Conservation (phyloP, 2,329 filamentous ascomycete genomes). For the Colletotrichum kahawae region DNA sequence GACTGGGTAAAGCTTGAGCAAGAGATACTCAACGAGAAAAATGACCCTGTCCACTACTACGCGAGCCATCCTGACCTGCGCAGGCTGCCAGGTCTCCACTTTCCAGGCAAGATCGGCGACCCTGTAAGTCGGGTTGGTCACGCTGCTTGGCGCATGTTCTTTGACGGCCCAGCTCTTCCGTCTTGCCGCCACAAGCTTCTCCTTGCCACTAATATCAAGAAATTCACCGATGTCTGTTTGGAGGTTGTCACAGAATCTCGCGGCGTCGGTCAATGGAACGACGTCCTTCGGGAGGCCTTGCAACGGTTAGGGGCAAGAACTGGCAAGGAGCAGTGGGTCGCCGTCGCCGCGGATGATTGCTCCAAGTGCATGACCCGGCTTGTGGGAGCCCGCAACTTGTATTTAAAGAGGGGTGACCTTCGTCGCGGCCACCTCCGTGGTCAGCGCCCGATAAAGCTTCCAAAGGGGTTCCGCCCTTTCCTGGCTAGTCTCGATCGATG, state of each 20-base stretch:
- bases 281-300: neutral
- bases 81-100: neutral
- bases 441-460: neutral
- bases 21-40: neutral
- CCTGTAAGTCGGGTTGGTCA: neutral
- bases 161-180: neutral
- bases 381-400: neutral
- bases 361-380: neutral
- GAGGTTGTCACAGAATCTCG: neutral
- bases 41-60: neutral
- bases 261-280: neutral
- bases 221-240: neutral
- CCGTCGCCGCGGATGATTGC: neutral
- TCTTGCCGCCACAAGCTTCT: neutral
- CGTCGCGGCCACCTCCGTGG: neutral
- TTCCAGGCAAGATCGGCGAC: neutral
- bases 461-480: neutral
- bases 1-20: neutral
- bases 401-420: neutral
- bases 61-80: neutral
- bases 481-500: neutral
- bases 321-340: rapidly evolving
- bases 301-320: neutral
- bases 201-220: neutral
- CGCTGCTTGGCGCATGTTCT: neutral